Base-by-base conservation (phyloP, 2,329 filamentous ascomycete genomes). In the Fusarium cyanostomum region DNA sequence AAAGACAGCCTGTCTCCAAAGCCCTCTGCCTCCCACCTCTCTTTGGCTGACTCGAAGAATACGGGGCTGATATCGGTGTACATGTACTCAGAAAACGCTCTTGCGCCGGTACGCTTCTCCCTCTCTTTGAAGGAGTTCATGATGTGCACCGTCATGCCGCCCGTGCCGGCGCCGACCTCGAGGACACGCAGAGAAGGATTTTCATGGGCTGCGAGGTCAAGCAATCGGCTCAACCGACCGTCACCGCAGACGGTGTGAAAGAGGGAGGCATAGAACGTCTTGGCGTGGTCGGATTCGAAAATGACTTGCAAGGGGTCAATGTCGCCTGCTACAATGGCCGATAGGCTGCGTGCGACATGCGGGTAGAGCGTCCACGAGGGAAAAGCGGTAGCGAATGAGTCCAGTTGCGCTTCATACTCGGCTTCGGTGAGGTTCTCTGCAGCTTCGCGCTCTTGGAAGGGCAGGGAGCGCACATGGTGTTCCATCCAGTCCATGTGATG, bases 11-110 rank as follows among this genome's bases (percentile, higher is more conserved):
- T 37, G 3, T 21, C 33, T 30, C 26, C 33, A 1, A 13, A 21
- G 26, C 27, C 37, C n/a, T 41, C 15, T 8, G 49, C 31, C 10
- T 39, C 15, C 54, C 26, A 67, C 21, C 52, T 44, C 2, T 63
- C 49, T 5, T 59, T 50, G 0, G 73, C 74, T 2, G 53, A 43
- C 12, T 68, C 68, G 28, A 79, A 77, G 62, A 78, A 78, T 1
- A 54, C 67, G 1, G 67, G 55, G 0, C 75, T 80, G 7, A 80
- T 74, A 38, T 82, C 79, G 0, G 78, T 80, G 42, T 74, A 81
- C 0, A 71, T 75, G 58, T 80, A 80, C 13, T 74, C 62, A 0
- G 65, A 52, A 38, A 75, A 76, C 1, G 35, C 41, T 16, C 46
- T 1, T 28, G 42, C 56, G 8, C 52, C 43, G n/a, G 11, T 59